Base-by-base conservation (phyloP, 257 asterid genomes). In the Salvia splendens region DNA sequence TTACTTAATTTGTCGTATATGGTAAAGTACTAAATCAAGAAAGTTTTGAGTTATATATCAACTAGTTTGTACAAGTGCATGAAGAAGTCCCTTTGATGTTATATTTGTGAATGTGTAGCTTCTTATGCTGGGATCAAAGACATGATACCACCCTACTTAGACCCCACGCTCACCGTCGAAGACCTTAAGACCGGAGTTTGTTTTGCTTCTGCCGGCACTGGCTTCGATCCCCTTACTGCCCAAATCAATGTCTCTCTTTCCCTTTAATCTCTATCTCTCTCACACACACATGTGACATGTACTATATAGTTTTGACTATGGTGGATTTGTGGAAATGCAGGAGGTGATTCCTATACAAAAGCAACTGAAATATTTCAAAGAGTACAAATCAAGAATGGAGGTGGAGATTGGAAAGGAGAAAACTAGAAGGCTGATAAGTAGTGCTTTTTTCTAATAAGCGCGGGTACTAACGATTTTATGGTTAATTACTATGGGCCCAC, bases 131-230 rank as follows among this genome's bases (percentile, higher is more conserved):
- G 94, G 33, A 38, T 85, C 46, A 91, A 87, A 79, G 92, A 85
- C n/a, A 70, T 54, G 24, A 9, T 92, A 14, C 98, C 95, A 30
- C 85, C 96, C 1, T 92, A 89, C 73, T 75, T 92, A 80, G 92
- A 89, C 57, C 80, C 94, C 5, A 70, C 66, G 0, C 91, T 85
- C 1, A 80, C 65, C 86, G 45, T 77, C 4, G 86, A 85, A 10
- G 92, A 89, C 9, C 83, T 89, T 63, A 74, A 65, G 70, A 85
- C 88, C 17, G 98, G 98, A 65, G 98, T 89, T 61, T 79, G 82
- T 67, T 92, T 92, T 67, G 98, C 95, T 45, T 92, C 98, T 0
- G 92, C 84, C 0, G 75, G 86, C 63, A 42, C 95, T 30, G 98
- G 98, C 2, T 77, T 65, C 68, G 98, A 92, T 77, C 90, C 90